phyloP scores from a whole-genome alignment of 2,329 filamentous ascomycete genomes.

The Helotiales sp. region DNA sequence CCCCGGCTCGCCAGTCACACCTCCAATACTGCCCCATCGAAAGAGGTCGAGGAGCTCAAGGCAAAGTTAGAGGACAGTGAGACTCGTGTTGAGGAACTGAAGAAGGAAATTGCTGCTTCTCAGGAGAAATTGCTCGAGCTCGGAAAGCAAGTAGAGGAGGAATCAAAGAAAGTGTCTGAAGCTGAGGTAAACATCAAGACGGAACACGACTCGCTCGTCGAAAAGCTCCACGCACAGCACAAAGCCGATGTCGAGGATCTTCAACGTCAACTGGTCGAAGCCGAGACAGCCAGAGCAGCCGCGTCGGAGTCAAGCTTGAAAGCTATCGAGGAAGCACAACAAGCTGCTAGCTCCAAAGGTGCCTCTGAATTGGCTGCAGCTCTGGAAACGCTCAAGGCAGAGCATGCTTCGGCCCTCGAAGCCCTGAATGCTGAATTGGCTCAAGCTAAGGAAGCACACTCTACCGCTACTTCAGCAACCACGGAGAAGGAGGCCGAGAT shows the following conservation, averaged over 20 bases:
- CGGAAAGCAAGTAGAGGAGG: slow-evolving; percentile 49
- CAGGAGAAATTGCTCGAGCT: slow-evolving; percentile 57
- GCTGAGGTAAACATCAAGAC: slow-evolving; percentile 43
- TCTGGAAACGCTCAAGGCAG: slow-evolving; percentile 41
- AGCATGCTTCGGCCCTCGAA: slow-evolving; percentile 34
- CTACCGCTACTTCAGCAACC: slow-evolving; percentile 33
- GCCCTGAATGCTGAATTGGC: slow-evolving; percentile 43
- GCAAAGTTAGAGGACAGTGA: slow-evolving; percentile 59
- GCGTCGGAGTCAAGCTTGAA: slow-evolving; percentile 31
- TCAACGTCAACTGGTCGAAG: slow-evolving; percentile 30
- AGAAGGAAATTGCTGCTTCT: slow-evolving; percentile 54
- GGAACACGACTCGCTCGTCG: slow-evolving; percentile 48
- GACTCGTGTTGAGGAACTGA: slow-evolving; percentile 56
- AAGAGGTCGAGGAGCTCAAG: slow-evolving; percentile 62
- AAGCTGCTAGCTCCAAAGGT: slow-evolving; percentile 26
- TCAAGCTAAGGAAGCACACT: slow-evolving; percentile 48
- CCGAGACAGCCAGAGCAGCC: slow-evolving; percentile 23
- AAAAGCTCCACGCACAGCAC: slow-evolving; percentile 35
- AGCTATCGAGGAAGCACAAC: slow-evolving; percentile 33
- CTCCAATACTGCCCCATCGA: slow-evolving; percentile 38
- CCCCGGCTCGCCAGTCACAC: slow-evolving; percentile 29
- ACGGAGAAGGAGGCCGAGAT: slow-evolving; percentile 37
- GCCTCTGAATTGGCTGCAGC: slow-evolving; percentile 43
- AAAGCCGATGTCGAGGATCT: slow-evolving; percentile 29
- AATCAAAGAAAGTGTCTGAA: slow-evolving; percentile 38